Base-by-base conservation (phyloP, 352 stramenopile genomes). In the Phytophthora cajani region DNA sequence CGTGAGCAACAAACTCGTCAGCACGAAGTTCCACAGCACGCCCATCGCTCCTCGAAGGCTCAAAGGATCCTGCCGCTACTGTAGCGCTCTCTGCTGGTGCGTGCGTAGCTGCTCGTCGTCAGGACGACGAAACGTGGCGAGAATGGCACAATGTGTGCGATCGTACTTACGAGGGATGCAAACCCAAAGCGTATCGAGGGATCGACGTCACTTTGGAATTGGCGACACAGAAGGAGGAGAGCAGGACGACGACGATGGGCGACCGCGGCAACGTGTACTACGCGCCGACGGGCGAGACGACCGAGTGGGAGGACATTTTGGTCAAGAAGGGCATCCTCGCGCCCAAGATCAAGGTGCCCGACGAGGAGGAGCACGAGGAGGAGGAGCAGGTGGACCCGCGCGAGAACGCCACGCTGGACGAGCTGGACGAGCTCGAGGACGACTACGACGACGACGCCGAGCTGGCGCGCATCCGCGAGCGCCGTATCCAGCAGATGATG, bases 291-390 rank as follows among this genome's bases (percentile, higher is more conserved):
- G 89, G 89, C 67, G 89, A 96, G 80, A 96, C 89, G 62, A 96
- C 89, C 32, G 88, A 96, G 77, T 96, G 89, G 89, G 89, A 96
- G 74, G 89, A 96, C 59, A 96, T 96, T 67, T 72, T 96, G 60
- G 75, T 96, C 53, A 96, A 95, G 77, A 94, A 93, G 66, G 89
- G 89, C 6, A 96, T 96, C 66, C 71, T 96, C 30, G 89, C 89
- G 23, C 89, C 89, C 49, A 96, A 95, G 86, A 94, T 85, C 46
- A 96, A 96, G 76, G 89, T 95, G 42, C 79, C 76, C 40, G 84
- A 94, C 10, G 88, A 96, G 62, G 82, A 88, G 51, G 77, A 94
- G 33, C 61, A 86, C 44, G 76, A 88, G 14, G 85, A 95, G 33
- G 85, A 91, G 25, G 79, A 95, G 68, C 73, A 91, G 66, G 75